phyloP scores from a whole-genome alignment of 495 filamentous ascomycete species.

The Podospora pseudoanserina region DNA sequence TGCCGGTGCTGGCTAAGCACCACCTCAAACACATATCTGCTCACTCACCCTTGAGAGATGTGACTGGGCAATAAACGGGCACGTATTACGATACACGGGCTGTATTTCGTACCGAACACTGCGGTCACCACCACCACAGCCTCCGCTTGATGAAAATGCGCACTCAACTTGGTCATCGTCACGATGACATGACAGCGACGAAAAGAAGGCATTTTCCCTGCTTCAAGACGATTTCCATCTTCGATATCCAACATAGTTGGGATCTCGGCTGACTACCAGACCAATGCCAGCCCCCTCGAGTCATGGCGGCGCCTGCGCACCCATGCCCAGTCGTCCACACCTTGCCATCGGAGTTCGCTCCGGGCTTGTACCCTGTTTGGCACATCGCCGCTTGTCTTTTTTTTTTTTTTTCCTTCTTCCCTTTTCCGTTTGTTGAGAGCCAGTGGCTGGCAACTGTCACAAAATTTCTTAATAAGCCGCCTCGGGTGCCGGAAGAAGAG shows the following conservation, averaged over 20 bases:
- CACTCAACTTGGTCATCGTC: neutral
- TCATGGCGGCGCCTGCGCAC: constrained; percentile 3
- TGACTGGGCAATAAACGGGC: constrained; percentile 4
- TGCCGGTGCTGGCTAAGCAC: constrained; percentile 4
- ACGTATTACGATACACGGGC: constrained; percentile 1
- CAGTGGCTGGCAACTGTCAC: neutral
- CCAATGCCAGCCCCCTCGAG: constrained; percentile 7
- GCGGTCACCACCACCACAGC: neutral
- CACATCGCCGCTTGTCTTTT: neutral
- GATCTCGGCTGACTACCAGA: neutral
- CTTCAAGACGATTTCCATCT: neutral
- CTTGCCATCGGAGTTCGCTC: constrained; percentile 12
- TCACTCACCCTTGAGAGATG: constrained; percentile 2
- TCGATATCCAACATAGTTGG: neutral
- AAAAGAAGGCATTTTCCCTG: constrained; percentile 1
- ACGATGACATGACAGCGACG: neutral
- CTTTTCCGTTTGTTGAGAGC: neutral
- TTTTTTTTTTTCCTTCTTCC: neutral
- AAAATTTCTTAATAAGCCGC: neutral
- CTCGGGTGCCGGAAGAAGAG: neutral
- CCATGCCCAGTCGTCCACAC: neutral
- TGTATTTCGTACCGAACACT: neutral
- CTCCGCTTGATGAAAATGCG: neutral
- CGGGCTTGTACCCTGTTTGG: constrained; percentile 2
- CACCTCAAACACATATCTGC: neutral